phyloP scores from a whole-genome alignment of 805 yeast genomes.

The Brettanomyces custersianus region DNA sequence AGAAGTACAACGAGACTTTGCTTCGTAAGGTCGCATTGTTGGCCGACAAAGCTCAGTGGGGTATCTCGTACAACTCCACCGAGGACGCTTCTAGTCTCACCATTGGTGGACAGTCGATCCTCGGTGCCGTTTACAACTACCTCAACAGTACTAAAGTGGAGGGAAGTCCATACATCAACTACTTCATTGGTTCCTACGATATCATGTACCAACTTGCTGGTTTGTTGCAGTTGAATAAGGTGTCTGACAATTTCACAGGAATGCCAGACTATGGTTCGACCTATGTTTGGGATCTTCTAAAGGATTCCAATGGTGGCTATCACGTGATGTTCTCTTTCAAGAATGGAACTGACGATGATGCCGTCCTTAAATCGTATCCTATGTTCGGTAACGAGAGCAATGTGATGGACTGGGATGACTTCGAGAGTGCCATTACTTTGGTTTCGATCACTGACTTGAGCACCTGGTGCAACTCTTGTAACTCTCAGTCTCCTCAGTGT shows the following conservation, averaged over 20 bases:
- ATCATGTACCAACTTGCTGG: slow-evolving; percentile 33
- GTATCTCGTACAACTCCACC: slow-evolving; percentile 24
- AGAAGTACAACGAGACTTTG: slow-evolving; percentile 24
- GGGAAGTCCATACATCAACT: slow-evolving; percentile 31
- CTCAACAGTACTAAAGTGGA: slow-evolving; percentile 28
- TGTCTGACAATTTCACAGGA: slow-evolving; percentile 32
- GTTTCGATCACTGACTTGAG: slow-evolving; percentile 21
- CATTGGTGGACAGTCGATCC: slow-evolving; percentile 34
- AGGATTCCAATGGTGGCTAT: slow-evolving; percentile 19
- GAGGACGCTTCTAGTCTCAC: slow-evolving; percentile 23
- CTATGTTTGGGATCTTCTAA: slow-evolving; percentile 34
- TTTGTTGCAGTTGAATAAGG: slow-evolving; percentile 25
- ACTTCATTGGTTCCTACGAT: slow-evolving; percentile 37
- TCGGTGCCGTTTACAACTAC: slow-evolving; percentile 26
- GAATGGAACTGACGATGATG: slow-evolving; percentile 34
- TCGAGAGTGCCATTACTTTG: slow-evolving; percentile 19
- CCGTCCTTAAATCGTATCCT: slow-evolving; percentile 26
- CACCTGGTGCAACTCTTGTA: slow-evolving; percentile 35
- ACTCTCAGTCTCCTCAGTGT: slow-evolving; percentile 25
- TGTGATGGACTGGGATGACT: slow-evolving; percentile 29
- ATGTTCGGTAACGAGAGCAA: slow-evolving; percentile 27
- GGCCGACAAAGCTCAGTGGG: slow-evolving; percentile 33
- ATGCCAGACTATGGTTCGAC: slow-evolving; percentile 40
- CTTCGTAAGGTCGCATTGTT: slow-evolving; percentile 25
- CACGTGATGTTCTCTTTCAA: slow-evolving; percentile 36